A percentile compares a stretch with the other conserved stretches of the same genome.
These are phyloP conservation scores for Blepharisma stoltei DNA, from an alignment of 73 alveolate genomes.

Conservation along the genomic window DNA sequence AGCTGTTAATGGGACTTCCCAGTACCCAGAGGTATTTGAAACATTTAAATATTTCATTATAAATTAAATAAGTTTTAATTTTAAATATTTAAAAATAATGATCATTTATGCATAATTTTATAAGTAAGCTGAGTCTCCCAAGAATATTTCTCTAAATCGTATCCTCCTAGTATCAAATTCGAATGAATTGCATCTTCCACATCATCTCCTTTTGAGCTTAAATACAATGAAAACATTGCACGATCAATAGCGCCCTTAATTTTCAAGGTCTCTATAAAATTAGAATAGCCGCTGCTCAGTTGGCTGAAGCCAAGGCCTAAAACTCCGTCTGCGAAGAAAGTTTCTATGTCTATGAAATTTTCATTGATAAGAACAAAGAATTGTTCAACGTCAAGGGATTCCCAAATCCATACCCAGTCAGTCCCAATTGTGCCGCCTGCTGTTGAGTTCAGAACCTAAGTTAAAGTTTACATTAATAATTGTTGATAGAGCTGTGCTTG, in stretches of 20 bases:
- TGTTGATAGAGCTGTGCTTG: background rate
- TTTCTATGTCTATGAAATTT: background rate
- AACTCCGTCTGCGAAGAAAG: conserved; percentile 12
- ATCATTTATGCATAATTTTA: no score
- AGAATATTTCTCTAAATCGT: no score
- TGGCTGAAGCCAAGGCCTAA: conserved; percentile 2
- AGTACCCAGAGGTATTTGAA: no score
- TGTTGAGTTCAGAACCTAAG: background rate
- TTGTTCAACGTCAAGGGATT: background rate
- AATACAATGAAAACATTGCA: background rate
- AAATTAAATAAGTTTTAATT: no score
- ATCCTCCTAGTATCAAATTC: no score
- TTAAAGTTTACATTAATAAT: no score
- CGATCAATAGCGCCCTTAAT: background rate
- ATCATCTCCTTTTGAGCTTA: background rate
- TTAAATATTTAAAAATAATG: no score
- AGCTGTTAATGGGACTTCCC: no score
- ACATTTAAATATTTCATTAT: no score
- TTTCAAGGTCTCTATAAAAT: background rate
- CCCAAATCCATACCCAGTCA: background rate
- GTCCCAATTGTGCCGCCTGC: background rate
- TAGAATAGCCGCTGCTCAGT: background rate
- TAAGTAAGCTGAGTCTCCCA: no score
- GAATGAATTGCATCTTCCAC: no score
- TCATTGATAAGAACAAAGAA: background rate